Conservation (phyloP, 2,329 filamentous ascomycete genomes). For the Stemphylium lycopersici region DNA sequence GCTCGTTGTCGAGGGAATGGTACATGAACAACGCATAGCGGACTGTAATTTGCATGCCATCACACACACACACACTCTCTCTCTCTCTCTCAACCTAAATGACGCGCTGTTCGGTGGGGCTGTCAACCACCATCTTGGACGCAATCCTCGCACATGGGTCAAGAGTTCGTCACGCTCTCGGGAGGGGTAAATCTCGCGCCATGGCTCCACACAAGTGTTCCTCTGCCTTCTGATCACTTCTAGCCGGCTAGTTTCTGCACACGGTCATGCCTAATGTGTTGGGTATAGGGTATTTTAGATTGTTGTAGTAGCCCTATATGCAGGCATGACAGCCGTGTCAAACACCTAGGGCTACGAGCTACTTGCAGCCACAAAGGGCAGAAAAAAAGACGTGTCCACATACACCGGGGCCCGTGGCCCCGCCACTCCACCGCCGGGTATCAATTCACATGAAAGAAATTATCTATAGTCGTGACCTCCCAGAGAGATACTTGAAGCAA, state of each 20-base stretch:
- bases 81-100: neutral
- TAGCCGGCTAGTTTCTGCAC: neutral
- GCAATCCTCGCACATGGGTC: slow-evolving; percentile 8
- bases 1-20: slow-evolving; percentile 16
- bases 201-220: slow-evolving; percentile 4
- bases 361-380: slow-evolving; percentile 6
- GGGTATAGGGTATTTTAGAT: neutral
- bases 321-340: slow-evolving; percentile 4
- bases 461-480: slow-evolving; percentile 18
- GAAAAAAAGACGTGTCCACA: slow-evolving; percentile 18
- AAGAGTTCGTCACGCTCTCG: slow-evolving; percentile 11
- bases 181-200: slow-evolving; percentile 8
- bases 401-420: slow-evolving; percentile 27
- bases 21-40: slow-evolving; percentile 34
- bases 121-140: slow-evolving; percentile 7
- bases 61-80: no score
- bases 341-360: slow-evolving; percentile 10
- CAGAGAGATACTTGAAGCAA: slow-evolving; percentile 7
- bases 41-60: slow-evolving; percentile 23
- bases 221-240: slow-evolving; percentile 7
- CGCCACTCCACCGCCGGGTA: slow-evolving; percentile 33
- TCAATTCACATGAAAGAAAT: slow-evolving; percentile 36
- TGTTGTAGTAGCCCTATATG: slow-evolving; percentile 4
- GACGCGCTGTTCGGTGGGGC: slow-evolving; percentile 18
- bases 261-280: slow-evolving; percentile 9